Conservation (phyloP, 1,139 yeast genomes). For the Yamadazyma diddensiae region DNA sequence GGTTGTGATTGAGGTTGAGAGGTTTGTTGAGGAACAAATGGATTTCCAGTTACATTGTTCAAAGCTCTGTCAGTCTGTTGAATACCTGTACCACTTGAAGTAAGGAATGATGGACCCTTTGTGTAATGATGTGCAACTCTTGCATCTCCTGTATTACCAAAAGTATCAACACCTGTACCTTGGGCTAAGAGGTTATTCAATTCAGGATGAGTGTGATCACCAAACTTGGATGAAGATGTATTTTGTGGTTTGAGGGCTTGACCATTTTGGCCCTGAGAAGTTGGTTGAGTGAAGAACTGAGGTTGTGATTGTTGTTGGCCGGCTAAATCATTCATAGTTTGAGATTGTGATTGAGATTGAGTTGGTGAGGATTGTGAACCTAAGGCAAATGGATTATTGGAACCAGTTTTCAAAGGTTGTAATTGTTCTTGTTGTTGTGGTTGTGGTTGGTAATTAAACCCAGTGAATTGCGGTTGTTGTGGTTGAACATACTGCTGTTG, state of each 20-base stretch:
- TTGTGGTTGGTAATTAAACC: constrained; percentile 26
- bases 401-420: constrained; percentile 72
- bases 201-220: constrained; percentile 60
- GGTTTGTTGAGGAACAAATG: constrained; percentile 77
- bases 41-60: constrained; percentile 57
- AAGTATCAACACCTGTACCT: constrained; percentile 93
- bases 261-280: constrained; percentile 10
- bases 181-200: constrained; percentile 75
- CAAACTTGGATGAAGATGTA: constrained; percentile 38
- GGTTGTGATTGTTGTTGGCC: constrained; percentile 18
- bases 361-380: constrained; percentile 24
- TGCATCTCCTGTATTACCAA: constrained; percentile 88
- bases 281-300: constrained; percentile 22
- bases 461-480: constrained; percentile 22
- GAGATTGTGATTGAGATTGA: constrained; percentile 23
- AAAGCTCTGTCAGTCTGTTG: constrained; percentile 39
- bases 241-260: constrained; percentile 27
- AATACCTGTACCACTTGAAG: constrained; percentile 85
- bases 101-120: constrained; percentile 71
- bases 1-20: constrained; percentile 31
- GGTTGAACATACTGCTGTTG: constrained; percentile 32
- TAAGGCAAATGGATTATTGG: constrained; percentile 88
- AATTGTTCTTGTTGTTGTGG: constrained; percentile 37
- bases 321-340: constrained; percentile 11
- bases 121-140: constrained; percentile 95